Percentiles rank a stretch among this genome's conserved stretches.
Evolutionary conservation across 2,329 filamentous ascomycete genomes (phyloP).

Genomic region (Xylariaceae sp.): DNA sequence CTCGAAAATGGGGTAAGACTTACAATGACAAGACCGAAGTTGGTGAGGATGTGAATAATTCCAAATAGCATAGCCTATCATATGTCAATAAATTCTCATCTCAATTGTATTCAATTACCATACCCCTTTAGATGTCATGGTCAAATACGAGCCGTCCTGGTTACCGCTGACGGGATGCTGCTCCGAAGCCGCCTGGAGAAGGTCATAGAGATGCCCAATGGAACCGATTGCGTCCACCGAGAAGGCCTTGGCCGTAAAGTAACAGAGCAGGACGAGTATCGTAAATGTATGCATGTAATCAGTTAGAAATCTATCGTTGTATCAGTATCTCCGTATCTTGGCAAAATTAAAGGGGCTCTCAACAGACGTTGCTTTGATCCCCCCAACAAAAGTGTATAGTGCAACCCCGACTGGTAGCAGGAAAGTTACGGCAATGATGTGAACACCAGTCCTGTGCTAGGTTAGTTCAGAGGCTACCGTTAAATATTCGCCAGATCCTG

Average conservation of each 20-base stretch:
- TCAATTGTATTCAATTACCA: neutral
- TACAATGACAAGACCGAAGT: conserved; percentile 52
- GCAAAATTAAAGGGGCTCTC: too few relatives aligned
- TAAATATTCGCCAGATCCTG: neutral
- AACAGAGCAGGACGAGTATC: conserved; percentile 55
- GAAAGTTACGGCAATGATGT: conserved; percentile 53
- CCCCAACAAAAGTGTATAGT: conserved; percentile 40
- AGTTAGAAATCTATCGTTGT: conserved; percentile 43
- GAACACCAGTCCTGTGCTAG: conserved; percentile 44
- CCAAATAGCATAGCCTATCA: conserved; percentile 51
- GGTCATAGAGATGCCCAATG: conserved; percentile 51
- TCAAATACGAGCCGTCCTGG: conserved; percentile 55
- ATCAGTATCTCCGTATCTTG: too few relatives aligned
- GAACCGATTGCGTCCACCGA: conserved; percentile 51
- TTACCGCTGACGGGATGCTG: conserved; percentile 54
- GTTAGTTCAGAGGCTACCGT: conserved; percentile 29
- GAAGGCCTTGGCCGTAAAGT: conserved; percentile 51
- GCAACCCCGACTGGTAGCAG: conserved; percentile 40
- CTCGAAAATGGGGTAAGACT: too few relatives aligned
- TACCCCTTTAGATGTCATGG: conserved; percentile 42
- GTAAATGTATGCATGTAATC: conserved; percentile 59
- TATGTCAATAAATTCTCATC: neutral
- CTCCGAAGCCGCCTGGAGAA: conserved; percentile 48
- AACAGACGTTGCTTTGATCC: conserved; percentile 38
- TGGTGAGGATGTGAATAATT: conserved; percentile 49